Percentiles rank a stretch among this genome's conserved stretches.
Evolutionary conservation across 441 rosid species (phyloP).

Genomic region (Viola pubescens): DNA sequence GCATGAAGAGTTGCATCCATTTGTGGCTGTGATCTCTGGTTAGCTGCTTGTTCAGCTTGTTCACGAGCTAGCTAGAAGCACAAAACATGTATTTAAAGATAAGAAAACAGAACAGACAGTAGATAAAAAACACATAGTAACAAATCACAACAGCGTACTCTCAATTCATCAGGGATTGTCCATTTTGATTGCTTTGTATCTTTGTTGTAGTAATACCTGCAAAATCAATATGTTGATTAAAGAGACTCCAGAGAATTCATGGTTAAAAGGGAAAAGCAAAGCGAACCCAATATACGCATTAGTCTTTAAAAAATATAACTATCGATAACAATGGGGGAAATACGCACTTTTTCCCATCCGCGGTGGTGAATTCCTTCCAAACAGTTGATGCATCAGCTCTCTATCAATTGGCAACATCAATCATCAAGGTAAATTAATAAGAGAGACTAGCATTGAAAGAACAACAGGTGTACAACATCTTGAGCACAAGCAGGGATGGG

Average conservation of each 20-base stretch:
- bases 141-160: conserved; percentile 38
- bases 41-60: conserved; percentile 55
- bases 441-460: neutral
- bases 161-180: conserved; percentile 92
- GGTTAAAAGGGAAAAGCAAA: neutral
- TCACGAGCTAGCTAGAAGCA: conserved; percentile 85
- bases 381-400: conserved; percentile 83
- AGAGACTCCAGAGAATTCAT: neutral
- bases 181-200: conserved; percentile 89
- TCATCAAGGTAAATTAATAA: conserved; percentile 11
- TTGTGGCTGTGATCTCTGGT: conserved; percentile 36
- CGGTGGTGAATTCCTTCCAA: conserved; percentile 80
- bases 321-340: neutral
- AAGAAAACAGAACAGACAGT: conserved; percentile 25
- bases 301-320: neutral
- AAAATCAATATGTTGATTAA: conserved; percentile 16
- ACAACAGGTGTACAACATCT: neutral
- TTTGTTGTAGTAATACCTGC: conserved; percentile 94
- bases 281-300: neutral
- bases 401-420: conserved; percentile 37
- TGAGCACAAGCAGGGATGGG: neutral
- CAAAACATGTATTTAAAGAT: conserved; percentile 14
- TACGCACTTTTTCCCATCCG: conserved; percentile 73
- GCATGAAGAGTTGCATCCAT: conserved; percentile 35
- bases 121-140: conserved; percentile 14